phyloP scores from a whole-genome alignment of 192 early-diverging fungal genomes.

The Chytriomyces sp. region DNA sequence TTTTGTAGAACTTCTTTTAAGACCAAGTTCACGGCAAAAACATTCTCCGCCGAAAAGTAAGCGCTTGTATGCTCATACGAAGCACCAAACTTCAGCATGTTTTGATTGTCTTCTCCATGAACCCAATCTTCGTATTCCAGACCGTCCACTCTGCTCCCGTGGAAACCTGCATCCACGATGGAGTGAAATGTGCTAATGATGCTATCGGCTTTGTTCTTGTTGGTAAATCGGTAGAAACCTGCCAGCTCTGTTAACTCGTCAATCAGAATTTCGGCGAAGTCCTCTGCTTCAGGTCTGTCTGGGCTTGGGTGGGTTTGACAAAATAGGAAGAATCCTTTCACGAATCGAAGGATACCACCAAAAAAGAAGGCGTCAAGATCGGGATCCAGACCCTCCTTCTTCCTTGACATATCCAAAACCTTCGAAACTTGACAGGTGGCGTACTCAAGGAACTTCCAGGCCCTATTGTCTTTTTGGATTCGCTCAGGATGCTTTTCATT shows the following conservation, averaged over 20 bases:
- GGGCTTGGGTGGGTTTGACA: background rate
- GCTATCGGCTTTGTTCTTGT: background rate
- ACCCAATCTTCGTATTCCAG: conserved; percentile 3
- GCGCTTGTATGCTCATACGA: background rate
- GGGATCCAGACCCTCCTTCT: background rate
- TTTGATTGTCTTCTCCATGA: background rate
- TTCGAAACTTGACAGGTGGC: background rate
- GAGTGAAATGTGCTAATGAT: background rate
- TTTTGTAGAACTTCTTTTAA: background rate
- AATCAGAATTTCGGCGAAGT: background rate
- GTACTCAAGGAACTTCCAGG: conserved; percentile 21
- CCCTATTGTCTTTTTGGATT: conserved; percentile 9
- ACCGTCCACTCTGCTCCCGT: background rate
- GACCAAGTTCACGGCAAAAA: background rate
- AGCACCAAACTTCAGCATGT: background rate
- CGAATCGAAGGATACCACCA: conserved; percentile 14
- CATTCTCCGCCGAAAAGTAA: conserved; percentile 17
- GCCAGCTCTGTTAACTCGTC: conserved; percentile 4
- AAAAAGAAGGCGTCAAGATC: conserved; percentile 24
- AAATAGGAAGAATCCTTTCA: conserved; percentile 11
- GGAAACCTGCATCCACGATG: conserved; percentile 12
- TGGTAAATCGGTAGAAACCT: background rate
- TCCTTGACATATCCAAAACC: background rate
- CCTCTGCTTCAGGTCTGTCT: background rate
- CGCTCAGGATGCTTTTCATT: conserved; percentile 28